Percentiles rank a stretch among this genome's conserved stretches.
Conservation (phyloP, 1,139 yeast species). For the Pichia sp. region DNA sequence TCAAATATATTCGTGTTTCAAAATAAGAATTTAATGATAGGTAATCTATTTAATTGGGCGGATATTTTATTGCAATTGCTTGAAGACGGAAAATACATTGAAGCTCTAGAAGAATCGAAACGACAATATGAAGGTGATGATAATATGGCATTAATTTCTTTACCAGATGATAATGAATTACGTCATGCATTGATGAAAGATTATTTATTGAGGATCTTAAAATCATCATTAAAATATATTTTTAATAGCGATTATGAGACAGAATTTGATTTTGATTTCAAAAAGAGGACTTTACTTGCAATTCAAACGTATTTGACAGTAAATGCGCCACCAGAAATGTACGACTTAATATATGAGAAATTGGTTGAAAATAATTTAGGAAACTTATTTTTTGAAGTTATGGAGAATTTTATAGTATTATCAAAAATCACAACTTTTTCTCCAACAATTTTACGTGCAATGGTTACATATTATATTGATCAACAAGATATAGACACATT, state of each 20-base stretch:
- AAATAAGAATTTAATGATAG: constrained; percentile 44
- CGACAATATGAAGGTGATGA: constrained; percentile 48
- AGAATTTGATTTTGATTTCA: neutral
- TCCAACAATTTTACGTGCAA: constrained; percentile 52
- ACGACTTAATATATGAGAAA: constrained; percentile 51
- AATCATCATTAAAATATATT: constrained; percentile 43
- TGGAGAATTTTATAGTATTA: constrained; percentile 47
- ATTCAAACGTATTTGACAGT: constrained; percentile 38
- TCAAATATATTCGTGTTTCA: constrained; percentile 47
- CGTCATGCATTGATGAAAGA: constrained; percentile 48
- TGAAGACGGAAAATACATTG: constrained; percentile 42
- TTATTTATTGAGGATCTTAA: constrained; percentile 51
- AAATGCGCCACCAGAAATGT: constrained; percentile 34
- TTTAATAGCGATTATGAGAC: constrained; percentile 26
- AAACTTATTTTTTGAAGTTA: constrained; percentile 40
- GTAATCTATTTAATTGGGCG: constrained; percentile 68
- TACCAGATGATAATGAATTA: constrained; percentile 42
- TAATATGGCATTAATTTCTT: constrained; percentile 42
- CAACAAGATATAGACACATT: constrained; percentile 41
- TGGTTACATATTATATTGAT: constrained; percentile 47
- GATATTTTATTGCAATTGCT: constrained; percentile 50
- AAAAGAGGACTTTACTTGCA: constrained; percentile 24
- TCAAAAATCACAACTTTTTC: constrained; percentile 46
- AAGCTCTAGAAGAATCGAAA: constrained; percentile 52
- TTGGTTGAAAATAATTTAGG: constrained; percentile 30